Percentiles rank a stretch among this genome's conserved stretches.
Conservation (phyloP, 2,329 filamentous ascomycete species). For the Exserohilum rostratum region DNA sequence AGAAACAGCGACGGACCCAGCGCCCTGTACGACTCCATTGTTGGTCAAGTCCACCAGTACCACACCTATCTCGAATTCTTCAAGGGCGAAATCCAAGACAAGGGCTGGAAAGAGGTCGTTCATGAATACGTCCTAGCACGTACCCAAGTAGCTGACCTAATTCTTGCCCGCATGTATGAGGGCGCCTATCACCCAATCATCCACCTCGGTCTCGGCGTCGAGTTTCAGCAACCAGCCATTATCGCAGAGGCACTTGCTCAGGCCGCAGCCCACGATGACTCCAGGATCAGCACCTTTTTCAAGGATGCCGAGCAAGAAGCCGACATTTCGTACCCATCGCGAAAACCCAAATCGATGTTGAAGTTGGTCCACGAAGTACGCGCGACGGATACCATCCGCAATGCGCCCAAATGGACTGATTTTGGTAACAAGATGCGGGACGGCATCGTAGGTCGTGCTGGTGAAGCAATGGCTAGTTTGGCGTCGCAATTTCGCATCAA, state of each 20-base stretch:
- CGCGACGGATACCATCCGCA: neutral
- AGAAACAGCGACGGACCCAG: neutral
- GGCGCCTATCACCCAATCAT: slow-evolving; percentile 83
- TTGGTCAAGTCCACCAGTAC: neutral
- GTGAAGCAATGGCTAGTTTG: neutral
- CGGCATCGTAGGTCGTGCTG: neutral
- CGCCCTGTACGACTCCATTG: neutral
- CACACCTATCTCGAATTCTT: neutral
- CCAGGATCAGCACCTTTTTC: neutral
- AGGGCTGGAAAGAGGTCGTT: neutral
- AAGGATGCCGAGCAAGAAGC: neutral
- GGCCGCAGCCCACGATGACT: slow-evolving; percentile 68
- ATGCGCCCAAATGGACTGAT: neutral
- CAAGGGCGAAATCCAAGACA: neutral
- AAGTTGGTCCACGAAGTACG: neutral
- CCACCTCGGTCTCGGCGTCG: slow-evolving; percentile 82
- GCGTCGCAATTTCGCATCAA: neutral
- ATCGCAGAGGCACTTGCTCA: slow-evolving; percentile 84
- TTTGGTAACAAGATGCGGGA: neutral
- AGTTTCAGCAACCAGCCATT: slow-evolving; percentile 80
- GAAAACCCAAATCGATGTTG: neutral
- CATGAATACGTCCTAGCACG: neutral
- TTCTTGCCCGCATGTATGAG: slow-evolving; percentile 72
- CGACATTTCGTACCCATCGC: neutral
- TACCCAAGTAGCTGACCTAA: slow-evolving; percentile 63